These are phyloP conservation scores for Gamsiella multidivaricata DNA, from an alignment of 192 early-diverging fungal species.

Conservation along the genomic window DNA sequence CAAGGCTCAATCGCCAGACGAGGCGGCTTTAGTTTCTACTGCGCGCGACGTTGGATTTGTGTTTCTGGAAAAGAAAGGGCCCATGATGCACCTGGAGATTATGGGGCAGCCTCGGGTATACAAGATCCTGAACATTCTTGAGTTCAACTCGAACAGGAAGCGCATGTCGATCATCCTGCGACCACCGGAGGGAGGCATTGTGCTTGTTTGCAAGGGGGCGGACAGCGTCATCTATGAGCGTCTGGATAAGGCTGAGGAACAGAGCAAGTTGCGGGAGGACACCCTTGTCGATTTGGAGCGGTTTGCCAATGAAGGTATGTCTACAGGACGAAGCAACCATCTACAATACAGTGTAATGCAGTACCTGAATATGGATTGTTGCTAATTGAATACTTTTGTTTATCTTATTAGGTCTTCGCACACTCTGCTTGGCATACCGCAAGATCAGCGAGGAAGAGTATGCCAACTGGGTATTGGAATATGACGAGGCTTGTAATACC, in stretches of 20 bases:
- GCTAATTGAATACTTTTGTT: not conserved
- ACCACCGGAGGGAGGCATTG: constrained; percentile 75
- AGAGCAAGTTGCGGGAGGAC: constrained; percentile 73
- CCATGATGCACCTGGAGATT: constrained; percentile 76
- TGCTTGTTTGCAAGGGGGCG: constrained; percentile 93
- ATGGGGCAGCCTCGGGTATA: constrained; percentile 76
- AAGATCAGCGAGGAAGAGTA: constrained; percentile 80
- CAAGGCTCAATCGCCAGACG: constrained; percentile 95
- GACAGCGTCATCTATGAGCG: constrained; percentile 94
- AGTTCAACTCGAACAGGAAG: constrained; percentile 97
- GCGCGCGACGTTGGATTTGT: constrained; percentile 87
- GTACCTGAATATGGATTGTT: too few species aligned
- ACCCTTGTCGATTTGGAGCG: constrained; percentile 83
- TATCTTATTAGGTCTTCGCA: constrained; percentile 71
- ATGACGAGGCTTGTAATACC: constrained; percentile 76
- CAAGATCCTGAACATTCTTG: constrained; percentile 76
- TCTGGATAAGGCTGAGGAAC: constrained; percentile 68
- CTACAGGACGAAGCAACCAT: too few species aligned
- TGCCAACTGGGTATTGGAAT: constrained; percentile 72
- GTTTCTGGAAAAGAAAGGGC: constrained; percentile 80
- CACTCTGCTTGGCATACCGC: constrained; percentile 86
- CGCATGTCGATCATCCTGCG: constrained; percentile 94
- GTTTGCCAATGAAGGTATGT: constrained; percentile 82
- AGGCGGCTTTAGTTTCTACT: constrained; percentile 90
- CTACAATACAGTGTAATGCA: too few species aligned